Base-by-base conservation (phyloP, 208 protist species). In the Trypanosomatidae sp. region DNA sequence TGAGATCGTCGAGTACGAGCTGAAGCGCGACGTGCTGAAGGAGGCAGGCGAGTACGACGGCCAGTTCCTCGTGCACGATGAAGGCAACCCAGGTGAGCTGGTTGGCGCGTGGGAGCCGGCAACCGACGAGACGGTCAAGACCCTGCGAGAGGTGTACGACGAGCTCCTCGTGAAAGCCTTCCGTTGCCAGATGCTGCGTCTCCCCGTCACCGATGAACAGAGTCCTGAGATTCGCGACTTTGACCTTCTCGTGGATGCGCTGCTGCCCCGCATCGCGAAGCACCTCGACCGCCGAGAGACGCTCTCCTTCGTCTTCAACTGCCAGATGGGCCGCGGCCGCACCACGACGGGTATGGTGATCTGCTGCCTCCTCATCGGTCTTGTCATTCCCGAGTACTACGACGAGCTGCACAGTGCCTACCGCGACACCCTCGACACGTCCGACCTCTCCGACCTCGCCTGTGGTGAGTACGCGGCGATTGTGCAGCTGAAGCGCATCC, bases 271-370 rank as follows among this genome's bases (percentile, higher is more conserved):
- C 64, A 92, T 96, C 66, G 82, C 86, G 25, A 71, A 90, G 53
- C 88, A 92, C 77, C 79, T 88, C 39, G 88, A 91, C 69, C 84
- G 84, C 33, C 81, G 83, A 30, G 90, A 94, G 71, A 90, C 92
- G 59, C 73, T 94, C 7, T 96, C 92, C 9, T 96, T 96, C 71
- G 90, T 96, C 33, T 96, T 96, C 73, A 96, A 96, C 71, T 96
- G 92, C 65, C 92, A 96, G 76, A 96, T 96, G 92, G 92, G 92
- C 30, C 88, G 92, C 10, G 92, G 92, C 19, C 92, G 92, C 66
- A 96, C 92, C 28, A 96, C 92, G 53, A 96, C 92, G 3, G 92
- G 92, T 2, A 96, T 96, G 92, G 92, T 96, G 60, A 76, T 96
- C 22, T 96, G 92, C 81, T 93, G 88, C 64, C 77, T 96, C 28